Conservation (phyloP, 2,329 filamentous ascomycete species). For the Exophiala spinifera region DNA sequence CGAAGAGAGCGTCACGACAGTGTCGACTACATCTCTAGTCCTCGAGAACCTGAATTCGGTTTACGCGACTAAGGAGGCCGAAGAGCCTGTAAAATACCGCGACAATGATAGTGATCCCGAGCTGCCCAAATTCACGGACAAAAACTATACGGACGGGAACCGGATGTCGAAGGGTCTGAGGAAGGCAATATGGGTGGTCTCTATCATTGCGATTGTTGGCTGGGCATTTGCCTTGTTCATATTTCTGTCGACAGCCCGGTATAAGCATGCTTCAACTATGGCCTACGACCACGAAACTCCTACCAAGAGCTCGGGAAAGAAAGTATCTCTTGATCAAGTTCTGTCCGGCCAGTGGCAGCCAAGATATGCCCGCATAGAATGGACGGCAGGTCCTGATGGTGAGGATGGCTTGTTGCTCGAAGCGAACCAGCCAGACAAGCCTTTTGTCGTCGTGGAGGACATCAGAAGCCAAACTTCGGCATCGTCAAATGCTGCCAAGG, state of each 20-base stretch:
- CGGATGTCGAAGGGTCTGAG: conserved; percentile 34
- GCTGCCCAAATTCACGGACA: conserved; percentile 23
- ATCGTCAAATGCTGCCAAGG: conserved; percentile 43
- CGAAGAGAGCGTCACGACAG: conserved; percentile 28
- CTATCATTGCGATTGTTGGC: conserved; percentile 42
- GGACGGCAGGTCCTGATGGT: conserved; percentile 47
- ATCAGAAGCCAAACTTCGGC: conserved; percentile 59
- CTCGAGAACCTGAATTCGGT: conserved; percentile 31
- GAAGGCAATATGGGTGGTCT: conserved; percentile 40
- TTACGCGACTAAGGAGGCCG: conserved; percentile 8
- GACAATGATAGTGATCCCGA: conserved; percentile 32
- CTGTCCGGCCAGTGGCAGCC: conserved; percentile 40
- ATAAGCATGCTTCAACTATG: conserved; percentile 32
- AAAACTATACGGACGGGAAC: conserved; percentile 15
- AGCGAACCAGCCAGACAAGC: conserved; percentile 58
- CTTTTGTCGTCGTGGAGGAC: conserved; percentile 83
- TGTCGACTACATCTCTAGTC: conserved; percentile 32
- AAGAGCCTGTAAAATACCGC: conserved; percentile 23
- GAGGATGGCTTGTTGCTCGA: conserved; percentile 81
- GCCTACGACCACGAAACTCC: conserved; percentile 34
- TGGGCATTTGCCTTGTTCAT: conserved; percentile 46
- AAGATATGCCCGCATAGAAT: conserved; percentile 42
- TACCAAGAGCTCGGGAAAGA: conserved; percentile 38
- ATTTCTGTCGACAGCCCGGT: conserved; percentile 39
- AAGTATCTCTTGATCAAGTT: conserved; percentile 43